Base-by-base conservation (phyloP, 2,329 filamentous ascomycete genomes). In the Zymoseptoria ardabiliae region DNA sequence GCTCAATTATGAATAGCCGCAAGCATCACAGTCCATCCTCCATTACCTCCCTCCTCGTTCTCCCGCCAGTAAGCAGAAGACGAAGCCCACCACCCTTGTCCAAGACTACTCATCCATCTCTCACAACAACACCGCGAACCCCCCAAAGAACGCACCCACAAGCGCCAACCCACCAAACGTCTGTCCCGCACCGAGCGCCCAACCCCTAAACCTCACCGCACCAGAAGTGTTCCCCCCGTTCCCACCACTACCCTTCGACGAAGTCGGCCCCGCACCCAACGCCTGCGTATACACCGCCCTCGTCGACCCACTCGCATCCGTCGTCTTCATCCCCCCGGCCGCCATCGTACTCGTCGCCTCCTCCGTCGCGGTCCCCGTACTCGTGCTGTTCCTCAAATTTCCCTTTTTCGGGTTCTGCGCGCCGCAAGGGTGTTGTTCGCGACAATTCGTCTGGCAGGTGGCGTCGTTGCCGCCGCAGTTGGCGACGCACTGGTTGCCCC, bases 401-500 rank as follows among this genome's bases (percentile, higher is more conserved):
- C 78, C 74, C 58, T 78, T 79, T 50, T 74, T 82, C 13, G 89
- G 89, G 70, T 82, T 77, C 67, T 79, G 79, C 45, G 89, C 89
- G 71, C 89, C 89, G 73, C 89, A 93, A 2, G 85, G 88, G 75
- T 91, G 78, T 63, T 91, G 76, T 67, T 82, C 69, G 58, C 82
- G 79, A 77, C 89, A 92, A 58, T 74, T 67, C 2, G 76, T 74
- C n/a, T 81, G 73, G 72, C 89, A 91, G n/a, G 68, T 63, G 66
- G 80, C 79, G 74, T 86, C 78, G 28, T 55, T 55, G 63, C 75
- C 54, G 35, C 74, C 77, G 74, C 88, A 91, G 59, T 62, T 74
- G 2, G 65, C 70, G 11, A 88, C 85, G 61, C 65, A 74, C 74
- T 90, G 83, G 72, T 78, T 84, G 67, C 84, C 86, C 81, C 82